Conservation (phyloP, 2,329 filamentous ascomycete species). For the Colletotrichum melonis region DNA sequence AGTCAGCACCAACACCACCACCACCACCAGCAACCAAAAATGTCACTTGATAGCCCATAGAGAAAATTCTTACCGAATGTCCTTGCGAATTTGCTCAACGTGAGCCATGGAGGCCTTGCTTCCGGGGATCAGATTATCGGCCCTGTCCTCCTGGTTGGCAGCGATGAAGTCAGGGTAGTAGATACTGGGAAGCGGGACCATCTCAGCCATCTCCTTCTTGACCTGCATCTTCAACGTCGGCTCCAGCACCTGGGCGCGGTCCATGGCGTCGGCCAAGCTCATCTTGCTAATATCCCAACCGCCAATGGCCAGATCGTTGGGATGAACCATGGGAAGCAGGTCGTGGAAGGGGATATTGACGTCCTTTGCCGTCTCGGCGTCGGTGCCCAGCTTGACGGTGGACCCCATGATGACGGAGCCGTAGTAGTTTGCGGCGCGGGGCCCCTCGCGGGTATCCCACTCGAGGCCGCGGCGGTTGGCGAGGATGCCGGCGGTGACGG, state of each 20-base stretch:
- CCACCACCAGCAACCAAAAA: background rate
- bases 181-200: slow-evolving; percentile 92
- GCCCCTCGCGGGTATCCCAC: slow-evolving; percentile 95
- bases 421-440: slow-evolving; percentile 93
- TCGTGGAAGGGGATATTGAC: slow-evolving; percentile 97
- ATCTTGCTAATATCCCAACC: slow-evolving; percentile 97
- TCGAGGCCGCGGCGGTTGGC: slow-evolving; percentile 88
- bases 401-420: slow-evolving; percentile 97
- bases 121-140: slow-evolving; percentile 89
- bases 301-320: slow-evolving; percentile 93
- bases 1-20: slow-evolving; percentile 12
- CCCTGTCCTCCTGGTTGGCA: slow-evolving; percentile 96
- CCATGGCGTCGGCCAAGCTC: slow-evolving; percentile 92
- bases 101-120: slow-evolving; percentile 87
- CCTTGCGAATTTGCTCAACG: slow-evolving; percentile 91
- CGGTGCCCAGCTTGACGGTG: slow-evolving; percentile 94
- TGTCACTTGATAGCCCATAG: background rate
- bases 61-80: slow-evolving; percentile 69
- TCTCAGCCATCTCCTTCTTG: slow-evolving; percentile 89
- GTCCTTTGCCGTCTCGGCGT: slow-evolving; percentile 85
- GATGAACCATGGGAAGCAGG: slow-evolving; percentile 95
- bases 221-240: slow-evolving; percentile 92
- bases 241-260: slow-evolving; percentile 93
- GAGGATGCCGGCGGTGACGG: slow-evolving; percentile 95
- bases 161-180: slow-evolving; percentile 99